Percentiles rank a stretch among this genome's conserved stretches.
phyloP scores from a whole-genome alignment of 2,329 filamentous ascomycete genomes.

The Fusarium lyarnte region DNA sequence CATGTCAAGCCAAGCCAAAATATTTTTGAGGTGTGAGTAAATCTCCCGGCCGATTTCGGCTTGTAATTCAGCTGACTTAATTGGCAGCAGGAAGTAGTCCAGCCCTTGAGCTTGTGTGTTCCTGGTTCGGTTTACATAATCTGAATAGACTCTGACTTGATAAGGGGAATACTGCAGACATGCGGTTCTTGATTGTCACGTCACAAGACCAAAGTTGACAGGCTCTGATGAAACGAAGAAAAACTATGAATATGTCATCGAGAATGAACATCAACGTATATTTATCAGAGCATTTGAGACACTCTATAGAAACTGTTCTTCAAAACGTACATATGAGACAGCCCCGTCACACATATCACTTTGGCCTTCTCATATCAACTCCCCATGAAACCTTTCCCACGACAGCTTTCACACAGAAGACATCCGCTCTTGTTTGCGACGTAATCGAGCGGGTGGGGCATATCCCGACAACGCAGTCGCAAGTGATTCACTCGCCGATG shows the following conservation, averaged over 20 bases:
- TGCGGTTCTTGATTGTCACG: conserved; percentile 8
- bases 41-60: conserved; percentile 41
- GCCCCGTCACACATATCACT: neutral
- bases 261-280: neutral
- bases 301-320: neutral
- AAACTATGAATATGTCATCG: neutral
- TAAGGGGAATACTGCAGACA: conserved; percentile 35
- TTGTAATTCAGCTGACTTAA: conserved; percentile 36
- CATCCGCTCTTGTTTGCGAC: neutral
- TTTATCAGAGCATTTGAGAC: neutral
- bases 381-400: neutral
- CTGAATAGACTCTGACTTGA: conserved; percentile 28
- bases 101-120: conserved; percentile 11
- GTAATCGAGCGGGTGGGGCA: conserved; percentile 20
- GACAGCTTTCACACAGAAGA: neutral
- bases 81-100: conserved; percentile 29
- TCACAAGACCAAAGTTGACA: conserved; percentile 5
- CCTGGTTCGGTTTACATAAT: conserved; percentile 34
- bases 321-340: neutral
- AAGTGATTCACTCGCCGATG: conserved; percentile 30
- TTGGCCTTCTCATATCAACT: neutral
- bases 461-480: conserved; percentile 30
- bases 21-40: conserved; percentile 12
- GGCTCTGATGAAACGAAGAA: neutral
- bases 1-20: conserved; percentile 10